Conservation (phyloP, 495 filamentous ascomycete genomes). For the Gamarada debralockiae region DNA sequence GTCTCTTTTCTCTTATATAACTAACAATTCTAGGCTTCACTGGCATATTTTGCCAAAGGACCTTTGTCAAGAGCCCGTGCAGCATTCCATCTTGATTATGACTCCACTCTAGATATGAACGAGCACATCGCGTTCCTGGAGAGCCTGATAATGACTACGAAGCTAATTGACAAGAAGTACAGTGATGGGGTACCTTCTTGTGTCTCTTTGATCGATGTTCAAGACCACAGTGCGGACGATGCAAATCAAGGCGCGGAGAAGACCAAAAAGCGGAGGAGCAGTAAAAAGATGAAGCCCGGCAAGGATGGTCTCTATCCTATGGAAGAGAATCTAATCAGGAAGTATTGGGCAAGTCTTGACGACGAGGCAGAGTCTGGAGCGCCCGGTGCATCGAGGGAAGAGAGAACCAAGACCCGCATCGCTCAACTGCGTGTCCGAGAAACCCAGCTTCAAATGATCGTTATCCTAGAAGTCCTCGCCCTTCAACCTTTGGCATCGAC, state of each 20-base stretch:
- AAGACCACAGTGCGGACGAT: constrained; percentile 56
- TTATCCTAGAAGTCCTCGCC: constrained; percentile 84
- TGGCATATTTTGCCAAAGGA: constrained; percentile 97
- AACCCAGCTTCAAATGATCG: constrained; percentile 85
- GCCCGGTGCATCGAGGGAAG: constrained; percentile 43
- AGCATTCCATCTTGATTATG: constrained; percentile 60
- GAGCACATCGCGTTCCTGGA: constrained; percentile 67
- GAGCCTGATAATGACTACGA: constrained; percentile 64
- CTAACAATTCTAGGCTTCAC: constrained; percentile 56
- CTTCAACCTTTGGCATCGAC: constrained; percentile 49
- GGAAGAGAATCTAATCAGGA: constrained; percentile 70
- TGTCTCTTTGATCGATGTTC: constrained; percentile 58
- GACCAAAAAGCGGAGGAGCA: constrained; percentile 52
- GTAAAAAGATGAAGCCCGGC: constrained; percentile 66
- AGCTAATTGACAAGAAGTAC: constrained; percentile 86
- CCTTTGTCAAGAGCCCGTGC: constrained; percentile 84
- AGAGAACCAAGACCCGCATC: constrained; percentile 53
- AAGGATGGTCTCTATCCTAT: constrained; percentile 73
- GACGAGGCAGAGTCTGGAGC: constrained; percentile 24
- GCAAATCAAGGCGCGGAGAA: constrained; percentile 34
- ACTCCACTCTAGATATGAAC: constrained; percentile 46
- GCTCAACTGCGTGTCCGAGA: constrained; percentile 68
- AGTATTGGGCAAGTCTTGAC: constrained; percentile 66
- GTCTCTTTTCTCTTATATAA: constrained; percentile 10
- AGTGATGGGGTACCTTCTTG: constrained; percentile 67